Evolutionary conservation across 2,329 filamentous ascomycete genomes (phyloP).

Genomic region (Epichloe bromicola): DNA sequence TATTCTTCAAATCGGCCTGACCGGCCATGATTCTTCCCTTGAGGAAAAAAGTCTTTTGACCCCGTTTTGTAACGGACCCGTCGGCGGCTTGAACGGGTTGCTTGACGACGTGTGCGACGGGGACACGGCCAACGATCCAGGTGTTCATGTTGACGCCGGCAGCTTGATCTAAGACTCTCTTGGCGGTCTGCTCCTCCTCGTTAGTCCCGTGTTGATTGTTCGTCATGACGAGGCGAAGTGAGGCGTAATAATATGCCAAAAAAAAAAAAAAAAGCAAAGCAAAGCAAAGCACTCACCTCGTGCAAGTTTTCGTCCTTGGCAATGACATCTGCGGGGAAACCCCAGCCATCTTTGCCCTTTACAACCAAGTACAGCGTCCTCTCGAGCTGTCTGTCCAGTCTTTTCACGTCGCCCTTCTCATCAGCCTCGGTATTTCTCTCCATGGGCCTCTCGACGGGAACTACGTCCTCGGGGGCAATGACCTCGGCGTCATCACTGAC

Average conservation of each 20-base stretch:
- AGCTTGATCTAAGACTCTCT: conserved; percentile 61
- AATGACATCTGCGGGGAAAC: conserved; percentile 64
- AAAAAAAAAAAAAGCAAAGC: background rate
- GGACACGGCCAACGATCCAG: conserved; percentile 87
- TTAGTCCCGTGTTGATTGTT: conserved; percentile 1
- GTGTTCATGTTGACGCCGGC: conserved; percentile 96
- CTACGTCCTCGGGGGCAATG: conserved; percentile 43
- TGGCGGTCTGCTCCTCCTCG: conserved; percentile 50
- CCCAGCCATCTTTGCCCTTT: conserved; percentile 63
- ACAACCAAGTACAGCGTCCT: conserved; percentile 82
- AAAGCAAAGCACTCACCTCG: conserved; percentile 45
- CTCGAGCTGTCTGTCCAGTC: conserved; percentile 67
- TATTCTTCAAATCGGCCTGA: conserved; percentile 68
- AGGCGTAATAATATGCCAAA: background rate
- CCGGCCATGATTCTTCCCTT: conserved; percentile 95
- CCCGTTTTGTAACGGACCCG: conserved; percentile 32
- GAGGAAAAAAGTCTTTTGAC: conserved; percentile 87
- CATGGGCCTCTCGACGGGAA: conserved; percentile 57
- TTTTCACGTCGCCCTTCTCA: conserved; percentile 55
- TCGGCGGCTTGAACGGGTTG: conserved; percentile 35
- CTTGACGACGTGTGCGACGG: conserved; percentile 65
- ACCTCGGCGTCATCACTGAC: conserved; percentile 48
- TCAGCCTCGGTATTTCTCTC: conserved; percentile 69
- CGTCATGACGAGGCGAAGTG: too few species aligned
- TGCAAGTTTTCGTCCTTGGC: conserved; percentile 63